These are phyloP conservation scores for Geoglossum cookeanum DNA, from an alignment of 2,329 filamentous ascomycete genomes.

Conservation along the genomic window DNA sequence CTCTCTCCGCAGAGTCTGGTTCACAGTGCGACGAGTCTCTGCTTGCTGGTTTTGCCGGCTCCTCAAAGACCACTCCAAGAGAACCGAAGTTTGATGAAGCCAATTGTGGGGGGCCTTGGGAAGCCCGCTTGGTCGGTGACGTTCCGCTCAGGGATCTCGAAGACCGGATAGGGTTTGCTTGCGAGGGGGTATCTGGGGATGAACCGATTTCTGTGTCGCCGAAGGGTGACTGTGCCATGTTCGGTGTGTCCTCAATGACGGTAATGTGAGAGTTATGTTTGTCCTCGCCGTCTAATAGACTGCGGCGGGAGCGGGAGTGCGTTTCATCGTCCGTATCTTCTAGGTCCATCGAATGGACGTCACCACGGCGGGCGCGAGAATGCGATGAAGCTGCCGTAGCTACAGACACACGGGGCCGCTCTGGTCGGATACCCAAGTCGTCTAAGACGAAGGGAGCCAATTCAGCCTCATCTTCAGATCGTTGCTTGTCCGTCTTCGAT, in stretches of 20 bases:
- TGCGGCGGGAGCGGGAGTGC: not conserved
- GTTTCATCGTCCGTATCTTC: not conserved
- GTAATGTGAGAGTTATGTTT: not conserved
- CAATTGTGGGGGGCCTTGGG: not conserved
- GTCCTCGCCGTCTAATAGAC: not conserved
- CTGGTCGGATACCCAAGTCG: not conserved
- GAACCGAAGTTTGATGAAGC: not conserved
- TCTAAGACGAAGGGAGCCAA: not conserved
- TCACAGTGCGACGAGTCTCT: not conserved
- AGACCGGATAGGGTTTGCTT: not conserved
- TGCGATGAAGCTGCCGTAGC: constrained; percentile 1
- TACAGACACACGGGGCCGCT: not conserved
- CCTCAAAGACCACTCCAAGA: constrained; percentile 3
- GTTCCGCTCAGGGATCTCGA: not conserved
- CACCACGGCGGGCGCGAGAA: constrained; percentile 2
- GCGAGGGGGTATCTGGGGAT: not conserved
- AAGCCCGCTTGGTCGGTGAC: not conserved
- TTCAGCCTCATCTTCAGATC: not conserved
- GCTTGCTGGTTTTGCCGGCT: not conserved
- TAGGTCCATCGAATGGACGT: not conserved
- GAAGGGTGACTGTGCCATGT: constrained; percentile 1
- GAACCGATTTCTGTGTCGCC: constrained; percentile 2
- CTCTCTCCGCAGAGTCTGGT: not conserved
- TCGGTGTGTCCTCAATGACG: constrained; percentile 3
- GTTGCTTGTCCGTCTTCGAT: not conserved